Evolutionary conservation across 176 grass and related monocot genomes (phyloP).

Genomic region (Aegilops tauschii): DNA sequence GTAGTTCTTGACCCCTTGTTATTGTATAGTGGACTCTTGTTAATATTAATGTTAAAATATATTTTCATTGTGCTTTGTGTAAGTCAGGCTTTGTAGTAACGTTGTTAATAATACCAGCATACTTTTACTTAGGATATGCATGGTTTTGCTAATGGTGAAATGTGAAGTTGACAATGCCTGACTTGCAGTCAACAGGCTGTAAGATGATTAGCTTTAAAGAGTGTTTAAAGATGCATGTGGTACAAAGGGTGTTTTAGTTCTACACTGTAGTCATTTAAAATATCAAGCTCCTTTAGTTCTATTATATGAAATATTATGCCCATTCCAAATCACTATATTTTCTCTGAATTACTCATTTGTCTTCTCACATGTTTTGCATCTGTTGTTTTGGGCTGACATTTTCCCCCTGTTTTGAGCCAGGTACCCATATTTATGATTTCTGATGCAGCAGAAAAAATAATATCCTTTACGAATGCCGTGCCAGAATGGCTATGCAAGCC

Average conservation of each 20-base stretch:
- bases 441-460: conserved; percentile 56
- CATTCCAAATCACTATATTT: not conserved
- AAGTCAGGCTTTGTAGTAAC: too few relatives aligned
- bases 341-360: not conserved
- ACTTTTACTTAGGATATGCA: not conserved
- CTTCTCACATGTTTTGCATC: not conserved
- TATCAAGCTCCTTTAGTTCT: not conserved
- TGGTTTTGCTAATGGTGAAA: conserved; percentile 11
- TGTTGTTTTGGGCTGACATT: not conserved
- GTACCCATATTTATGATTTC: conserved; percentile 90
- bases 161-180: conserved; percentile 6
- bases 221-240: not conserved
- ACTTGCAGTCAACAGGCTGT: not conserved
- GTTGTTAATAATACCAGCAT: not conserved
- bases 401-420: conserved; percentile 27
- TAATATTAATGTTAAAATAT: not conserved
- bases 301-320: conserved; percentile 13
- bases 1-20: not conserved
- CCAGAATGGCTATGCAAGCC: conserved; percentile 95
- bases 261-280: not conserved
- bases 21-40: not conserved
- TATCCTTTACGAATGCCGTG: conserved; percentile 60
- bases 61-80: too few relatives aligned
- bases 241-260: conserved; percentile 7
- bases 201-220: not conserved